Conservation (phyloP, 1,284 basidiomycete species). For the Pyrrhoderma lamaoense region DNA sequence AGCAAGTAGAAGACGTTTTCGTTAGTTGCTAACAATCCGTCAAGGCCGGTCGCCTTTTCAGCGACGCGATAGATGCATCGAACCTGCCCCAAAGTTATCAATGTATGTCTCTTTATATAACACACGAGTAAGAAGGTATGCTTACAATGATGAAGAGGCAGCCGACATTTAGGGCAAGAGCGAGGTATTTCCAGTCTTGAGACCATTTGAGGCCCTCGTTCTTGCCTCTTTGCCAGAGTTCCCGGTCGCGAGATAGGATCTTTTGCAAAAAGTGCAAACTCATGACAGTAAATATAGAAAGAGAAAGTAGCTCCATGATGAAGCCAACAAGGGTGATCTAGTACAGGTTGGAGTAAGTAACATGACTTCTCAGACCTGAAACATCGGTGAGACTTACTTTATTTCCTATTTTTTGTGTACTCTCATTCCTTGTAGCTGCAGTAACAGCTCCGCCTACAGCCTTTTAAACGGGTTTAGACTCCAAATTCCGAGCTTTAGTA, state of each 20-base stretch:
- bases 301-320: conserved; percentile 55
- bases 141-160: conserved; percentile 59
- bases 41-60: conserved; percentile 59
- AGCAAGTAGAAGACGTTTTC: conserved; percentile 60
- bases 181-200: conserved; percentile 54
- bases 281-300: conserved; percentile 52
- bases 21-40: conserved; percentile 51
- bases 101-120: neutral
- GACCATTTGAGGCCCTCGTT: conserved; percentile 34
- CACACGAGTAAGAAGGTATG: neutral
- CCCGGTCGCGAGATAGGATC: conserved; percentile 39
- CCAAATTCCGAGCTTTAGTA: neutral
- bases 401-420: conserved; percentile 27
- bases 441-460: conserved; percentile 37
- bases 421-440: conserved; percentile 28
- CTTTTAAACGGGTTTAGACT: conserved; percentile 28
- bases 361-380: conserved; percentile 10
- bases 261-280: conserved; percentile 52
- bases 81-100: conserved; percentile 46
- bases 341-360: conserved; percentile 9
- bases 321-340: conserved; percentile 62
- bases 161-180: conserved; percentile 46
- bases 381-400: conserved; percentile 26
- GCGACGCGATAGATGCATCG: conserved; percentile 62
- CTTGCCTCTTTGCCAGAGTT: conserved; percentile 38